Evolutionary conservation across 768 basidiomycete species (phyloP), one percentile per base, ranked within the genome.

Genomic region (Leucogyrophana mollusca): DNA sequence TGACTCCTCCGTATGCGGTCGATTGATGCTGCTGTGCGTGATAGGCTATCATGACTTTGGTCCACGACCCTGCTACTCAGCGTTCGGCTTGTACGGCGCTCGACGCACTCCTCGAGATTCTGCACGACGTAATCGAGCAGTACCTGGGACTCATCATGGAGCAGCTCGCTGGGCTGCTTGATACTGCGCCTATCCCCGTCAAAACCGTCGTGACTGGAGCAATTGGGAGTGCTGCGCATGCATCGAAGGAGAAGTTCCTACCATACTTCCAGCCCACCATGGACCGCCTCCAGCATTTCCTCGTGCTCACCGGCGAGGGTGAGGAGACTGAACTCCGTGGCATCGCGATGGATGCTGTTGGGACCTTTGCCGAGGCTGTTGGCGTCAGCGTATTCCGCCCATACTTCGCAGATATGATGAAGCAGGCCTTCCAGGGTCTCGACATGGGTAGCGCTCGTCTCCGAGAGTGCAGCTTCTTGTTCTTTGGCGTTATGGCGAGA

Each of bases 301-400:
- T 98, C 41, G 71, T 80, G 25, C 82, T 98, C 22, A 82, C 78
- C 17, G 86, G 80, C 22, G 90, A 94, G 55, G 94, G 91, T 37
- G 95, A 96, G 63, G 92, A 96, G 69, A 82, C 78, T 35, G 94
- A 97, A 57, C 80, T 99, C 32, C 90, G 95, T 47, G 95, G 96
- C 30, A 94, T 97, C 60, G 87, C 95, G 9, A 96, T 96, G 83
- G 96, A 98, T 68, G 92, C 96, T n/a, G 85, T 97, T 49, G 96
- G 96, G 43, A 97, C 96, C 0, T 92, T 99, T 56, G 91, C 96
- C 11, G 95, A 98, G 69, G 93, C 95, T 7, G 91, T 98, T 49
- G 95, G 96, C 53, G 82, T 85, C 61, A 94, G 98, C 11, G 73
- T 83, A 22, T 99, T 98, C 85, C 76, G 90, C 25, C 94, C 94